Base-by-base conservation (phyloP, 352 stramenopile species). In the Sclerospora graminicola region DNA sequence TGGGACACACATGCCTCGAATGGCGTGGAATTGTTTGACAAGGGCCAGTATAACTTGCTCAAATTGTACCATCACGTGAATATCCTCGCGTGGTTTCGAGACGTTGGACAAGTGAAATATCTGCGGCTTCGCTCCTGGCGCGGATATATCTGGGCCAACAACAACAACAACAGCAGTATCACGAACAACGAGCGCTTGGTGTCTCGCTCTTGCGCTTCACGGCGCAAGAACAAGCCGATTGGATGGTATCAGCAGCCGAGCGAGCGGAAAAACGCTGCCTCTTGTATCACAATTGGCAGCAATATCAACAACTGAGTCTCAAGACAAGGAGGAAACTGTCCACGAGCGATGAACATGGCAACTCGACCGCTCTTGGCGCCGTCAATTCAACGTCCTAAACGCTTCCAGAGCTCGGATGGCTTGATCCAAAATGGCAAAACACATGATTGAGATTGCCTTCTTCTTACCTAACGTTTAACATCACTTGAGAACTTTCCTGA, bases 21-120 rank as follows among this genome's bases (percentile, higher is more conserved):
- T 15, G 45, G 52, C 1, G 48, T 38, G 5, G 57, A 64, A 14
- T 45, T 70, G 29, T 69, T 61, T 41, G 52, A 60, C 43, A 70
- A 66, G 34, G 54, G 58, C 18, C 52, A 70, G 45, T 70, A 70
- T 41, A 70, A 66, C 32, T 42, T 66, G 37, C 45, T 63, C 8
- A 70, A 70, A 35, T 33, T 66, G 43, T 70, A 64, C 31, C 60
- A 70, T 34, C 56, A 62, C 28, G 60, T 70, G 36, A 28, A 70
- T 37, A 60, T 70, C 33, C 53, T 70, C 2, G 53, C 56, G 32
- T 70, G 60, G 60, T 66, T 70, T 36, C 52, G 41, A 23, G 44
- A 59, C n/a, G 34, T 57, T 35, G 60, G 60, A 8, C 44, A 60
- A 30, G 61, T 19, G 33, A 54, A 1, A 37, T 66, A 9, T 56